A percentile compares a stretch with the other conserved stretches of the same genome.
Evolutionary conservation across 306 rosid genomes (phyloP).

Genomic region (Heteromeles arbutifolia): DNA sequence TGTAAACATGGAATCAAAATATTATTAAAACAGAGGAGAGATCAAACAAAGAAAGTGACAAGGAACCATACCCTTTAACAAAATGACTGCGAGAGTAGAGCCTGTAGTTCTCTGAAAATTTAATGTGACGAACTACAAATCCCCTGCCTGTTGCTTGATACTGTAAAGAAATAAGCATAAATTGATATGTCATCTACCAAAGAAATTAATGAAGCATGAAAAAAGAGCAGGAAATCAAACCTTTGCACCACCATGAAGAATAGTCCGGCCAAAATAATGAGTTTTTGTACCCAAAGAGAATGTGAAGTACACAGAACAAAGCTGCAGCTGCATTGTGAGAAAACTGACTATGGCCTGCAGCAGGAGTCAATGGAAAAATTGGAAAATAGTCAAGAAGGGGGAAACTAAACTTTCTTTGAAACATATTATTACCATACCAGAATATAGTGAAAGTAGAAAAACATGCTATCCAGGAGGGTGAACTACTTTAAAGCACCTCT

Average conservation of each 20-base stretch:
- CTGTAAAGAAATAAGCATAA: slow-evolving; percentile 35
- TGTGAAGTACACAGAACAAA: slow-evolving; percentile 85
- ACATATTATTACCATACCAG: not conserved
- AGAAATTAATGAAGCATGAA: not conserved
- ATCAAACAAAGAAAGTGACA: slow-evolving; percentile 7
- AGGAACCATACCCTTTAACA: slow-evolving; percentile 67
- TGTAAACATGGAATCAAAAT: not conserved
- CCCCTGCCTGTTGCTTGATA: slow-evolving; percentile 98
- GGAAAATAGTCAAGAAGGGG: not conserved
- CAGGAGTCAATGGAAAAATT: slow-evolving; percentile 10
- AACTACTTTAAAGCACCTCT: not conserved
- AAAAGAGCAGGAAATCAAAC: slow-evolving; percentile 34
- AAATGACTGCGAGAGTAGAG: slow-evolving; percentile 97
- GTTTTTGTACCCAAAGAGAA: slow-evolving; percentile 87
- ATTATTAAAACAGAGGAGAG: not conserved
- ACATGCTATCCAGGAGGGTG: not conserved
- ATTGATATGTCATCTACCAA: not conserved
- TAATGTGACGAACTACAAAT: slow-evolving; percentile 88
- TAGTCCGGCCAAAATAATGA: slow-evolving; percentile 93
- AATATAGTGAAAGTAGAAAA: not conserved
- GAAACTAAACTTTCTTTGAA: not conserved
- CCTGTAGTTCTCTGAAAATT: slow-evolving; percentile 89
- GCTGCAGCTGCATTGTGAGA: slow-evolving; percentile 92
- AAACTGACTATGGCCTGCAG: slow-evolving; percentile 85
- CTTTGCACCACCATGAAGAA: slow-evolving; percentile 99